phyloP scores from a whole-genome alignment of 2,329 filamentous ascomycete genomes.

The Mollisiaceae sp. region DNA sequence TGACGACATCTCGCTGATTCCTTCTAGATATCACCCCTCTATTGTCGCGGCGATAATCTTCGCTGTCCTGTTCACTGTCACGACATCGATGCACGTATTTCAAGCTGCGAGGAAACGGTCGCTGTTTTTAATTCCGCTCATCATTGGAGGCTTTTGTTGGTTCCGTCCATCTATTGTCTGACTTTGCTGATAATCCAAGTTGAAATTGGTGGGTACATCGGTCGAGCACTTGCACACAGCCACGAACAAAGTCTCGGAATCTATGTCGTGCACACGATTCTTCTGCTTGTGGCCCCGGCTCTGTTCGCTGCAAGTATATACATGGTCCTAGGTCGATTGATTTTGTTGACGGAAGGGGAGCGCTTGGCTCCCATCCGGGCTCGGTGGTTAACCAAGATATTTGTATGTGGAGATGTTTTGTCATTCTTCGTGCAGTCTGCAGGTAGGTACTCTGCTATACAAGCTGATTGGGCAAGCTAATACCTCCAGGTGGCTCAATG shows the following conservation, averaged over 20 bases:
- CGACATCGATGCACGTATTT: conserved; percentile 41
- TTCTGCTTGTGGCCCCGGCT: conserved; percentile 46
- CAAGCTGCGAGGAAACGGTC: conserved; percentile 48
- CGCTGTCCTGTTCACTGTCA: not conserved
- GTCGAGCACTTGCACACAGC: conserved; percentile 34
- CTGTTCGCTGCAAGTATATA: conserved; percentile 48
- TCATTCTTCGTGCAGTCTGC: conserved; percentile 47
- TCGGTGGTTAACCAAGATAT: conserved; percentile 47
- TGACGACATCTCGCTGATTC: too few species aligned
- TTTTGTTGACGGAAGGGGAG: conserved; percentile 44
- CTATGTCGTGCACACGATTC: conserved; percentile 44
- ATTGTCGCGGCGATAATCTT: not conserved
- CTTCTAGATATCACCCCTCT: not conserved
- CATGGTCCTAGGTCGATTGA: conserved; percentile 47
- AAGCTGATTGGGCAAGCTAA: not conserved
- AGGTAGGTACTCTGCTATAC: conserved; percentile 12
- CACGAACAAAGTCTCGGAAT: conserved; percentile 35
- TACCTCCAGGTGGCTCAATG: not conserved
- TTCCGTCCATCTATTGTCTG: conserved; percentile 14
- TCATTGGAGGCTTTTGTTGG: conserved; percentile 55
- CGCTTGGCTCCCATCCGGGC: conserved; percentile 41
- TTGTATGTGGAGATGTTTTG: conserved; percentile 50
- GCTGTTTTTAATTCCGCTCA: conserved; percentile 56
- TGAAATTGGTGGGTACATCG: conserved; percentile 45
- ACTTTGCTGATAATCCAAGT: conserved; percentile 38